These are phyloP conservation scores for Phlegmacium glaucopus DNA, from an alignment of 768 basidiomycete genomes.

Conservation along the genomic window DNA sequence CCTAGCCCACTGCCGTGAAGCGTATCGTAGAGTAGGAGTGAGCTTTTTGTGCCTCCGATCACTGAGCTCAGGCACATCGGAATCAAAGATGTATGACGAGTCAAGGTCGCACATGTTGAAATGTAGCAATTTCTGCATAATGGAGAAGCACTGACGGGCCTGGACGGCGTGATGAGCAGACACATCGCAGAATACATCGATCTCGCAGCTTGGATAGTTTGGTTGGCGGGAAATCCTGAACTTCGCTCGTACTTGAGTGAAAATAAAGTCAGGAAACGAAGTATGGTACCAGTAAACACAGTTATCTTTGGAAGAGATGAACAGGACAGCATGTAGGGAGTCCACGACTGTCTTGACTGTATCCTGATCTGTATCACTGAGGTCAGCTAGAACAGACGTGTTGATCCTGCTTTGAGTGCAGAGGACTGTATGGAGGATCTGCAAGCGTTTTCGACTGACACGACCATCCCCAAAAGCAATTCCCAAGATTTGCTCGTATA, in stretches of 20 bases:
- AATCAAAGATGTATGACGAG: constrained; percentile 15
- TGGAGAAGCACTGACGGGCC: constrained; percentile 11
- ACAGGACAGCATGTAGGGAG: constrained; percentile 18
- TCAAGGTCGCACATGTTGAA: constrained; percentile 21
- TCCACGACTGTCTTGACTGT: neutral
- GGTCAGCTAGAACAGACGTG: constrained; percentile 9
- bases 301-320: constrained; percentile 9
- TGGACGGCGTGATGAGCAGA: constrained; percentile 9
- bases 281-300: constrained; percentile 18
- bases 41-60: constrained; percentile 11
- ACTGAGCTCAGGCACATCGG: neutral
- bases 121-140: constrained; percentile 12
- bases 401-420: constrained; percentile 16
- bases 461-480: constrained; percentile 11
- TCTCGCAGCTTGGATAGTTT: neutral
- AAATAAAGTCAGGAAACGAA: constrained; percentile 20
- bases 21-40: constrained; percentile 3
- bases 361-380: constrained; percentile 1
- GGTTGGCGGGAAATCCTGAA: too few relatives aligned
- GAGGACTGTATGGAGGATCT: constrained; percentile 19
- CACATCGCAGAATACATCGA: constrained; percentile 9
- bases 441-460: constrained; percentile 3
- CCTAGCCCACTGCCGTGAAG: constrained; percentile 8
- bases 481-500: constrained; percentile 13
- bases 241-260: constrained; percentile 6